Percentiles rank a stretch among this genome's conserved stretches.
phyloP scores from a whole-genome alignment of 2,329 filamentous ascomycete genomes.

The Diaporthe vexans region DNA sequence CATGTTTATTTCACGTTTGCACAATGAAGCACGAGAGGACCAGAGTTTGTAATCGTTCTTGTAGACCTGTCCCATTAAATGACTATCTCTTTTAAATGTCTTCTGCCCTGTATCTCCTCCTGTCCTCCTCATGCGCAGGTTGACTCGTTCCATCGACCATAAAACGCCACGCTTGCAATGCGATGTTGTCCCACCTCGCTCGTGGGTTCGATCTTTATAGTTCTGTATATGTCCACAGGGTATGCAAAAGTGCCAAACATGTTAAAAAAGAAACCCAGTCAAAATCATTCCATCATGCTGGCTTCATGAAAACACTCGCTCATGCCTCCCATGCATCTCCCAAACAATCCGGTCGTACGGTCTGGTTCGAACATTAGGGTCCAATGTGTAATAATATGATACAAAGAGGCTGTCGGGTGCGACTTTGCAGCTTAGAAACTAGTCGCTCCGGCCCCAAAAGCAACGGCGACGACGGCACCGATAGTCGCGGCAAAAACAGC shows the following conservation, averaged over 20 bases:
- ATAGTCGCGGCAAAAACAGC: not conserved
- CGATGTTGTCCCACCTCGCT: not conserved
- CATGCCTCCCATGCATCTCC: not conserved
- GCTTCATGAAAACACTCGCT: conserved; percentile 25
- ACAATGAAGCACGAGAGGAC: not conserved
- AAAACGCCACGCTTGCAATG: conserved; percentile 29
- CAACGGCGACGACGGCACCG: conserved; percentile 29
- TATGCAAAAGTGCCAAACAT: conserved; percentile 15
- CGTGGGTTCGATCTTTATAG: not conserved
- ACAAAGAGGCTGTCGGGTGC: not conserved
- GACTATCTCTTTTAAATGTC: not conserved
- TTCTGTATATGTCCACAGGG: conserved; percentile 20
- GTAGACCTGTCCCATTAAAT: not conserved
- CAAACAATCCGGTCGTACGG: not conserved
- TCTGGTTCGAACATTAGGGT: not conserved
- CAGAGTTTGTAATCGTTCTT: not conserved
- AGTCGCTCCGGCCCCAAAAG: conserved; percentile 32
- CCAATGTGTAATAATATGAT: not conserved
- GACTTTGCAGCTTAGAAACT: not conserved
- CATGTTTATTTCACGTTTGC: not conserved
- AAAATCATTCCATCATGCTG: conserved; percentile 17
- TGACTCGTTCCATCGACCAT: conserved; percentile 10
- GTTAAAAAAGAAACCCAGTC: not conserved
- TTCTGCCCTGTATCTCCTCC: not conserved
- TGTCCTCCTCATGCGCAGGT: not conserved